A percentile compares a stretch with the other conserved stretches of the same genome.
Evolutionary conservation across 2,329 filamentous ascomycete genomes (phyloP).

Genomic region (Beauveria varroae): DNA sequence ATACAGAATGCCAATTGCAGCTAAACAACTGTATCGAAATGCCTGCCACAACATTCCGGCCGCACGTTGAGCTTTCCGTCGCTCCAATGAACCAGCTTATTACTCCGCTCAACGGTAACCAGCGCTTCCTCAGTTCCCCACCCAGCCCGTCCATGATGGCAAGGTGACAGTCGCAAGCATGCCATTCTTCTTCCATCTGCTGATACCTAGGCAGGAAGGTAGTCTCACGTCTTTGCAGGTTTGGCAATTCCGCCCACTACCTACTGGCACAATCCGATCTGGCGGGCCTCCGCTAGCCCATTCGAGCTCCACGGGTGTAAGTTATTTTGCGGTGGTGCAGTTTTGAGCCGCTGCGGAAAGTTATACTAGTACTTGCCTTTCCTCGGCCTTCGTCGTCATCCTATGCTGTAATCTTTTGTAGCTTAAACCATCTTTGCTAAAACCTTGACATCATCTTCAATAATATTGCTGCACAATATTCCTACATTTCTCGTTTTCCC

Average conservation of each 20-base stretch:
- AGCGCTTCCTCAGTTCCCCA: slow-evolving; percentile 6
- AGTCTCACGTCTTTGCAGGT: neutral
- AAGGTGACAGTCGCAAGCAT: slow-evolving; percentile 9
- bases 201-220: neutral
- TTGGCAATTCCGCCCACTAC: neutral
- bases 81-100: neutral
- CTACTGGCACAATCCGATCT: slow-evolving; percentile 3
- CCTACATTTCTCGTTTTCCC: too few species aligned
- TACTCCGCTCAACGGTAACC: slow-evolving; percentile 2
- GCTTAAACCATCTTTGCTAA: neutral
- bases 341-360: slow-evolving; percentile 4
- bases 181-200: too few species aligned
- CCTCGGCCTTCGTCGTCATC: neutral
- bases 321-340: neutral
- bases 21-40: too few species aligned
- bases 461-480: neutral
- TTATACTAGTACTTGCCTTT: slow-evolving; percentile 8
- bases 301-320: neutral
- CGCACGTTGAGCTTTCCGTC: neutral
- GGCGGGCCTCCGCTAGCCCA: neutral
- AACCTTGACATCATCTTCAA: neutral
- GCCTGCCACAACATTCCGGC: too few species aligned
- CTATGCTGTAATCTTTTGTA: neutral
- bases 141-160: slow-evolving; percentile 7
- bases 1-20: neutral